These are phyloP conservation scores for Hymenoscyphus linearis DNA, from an alignment of 2,329 filamentous ascomycete species.

Conservation along the genomic window DNA sequence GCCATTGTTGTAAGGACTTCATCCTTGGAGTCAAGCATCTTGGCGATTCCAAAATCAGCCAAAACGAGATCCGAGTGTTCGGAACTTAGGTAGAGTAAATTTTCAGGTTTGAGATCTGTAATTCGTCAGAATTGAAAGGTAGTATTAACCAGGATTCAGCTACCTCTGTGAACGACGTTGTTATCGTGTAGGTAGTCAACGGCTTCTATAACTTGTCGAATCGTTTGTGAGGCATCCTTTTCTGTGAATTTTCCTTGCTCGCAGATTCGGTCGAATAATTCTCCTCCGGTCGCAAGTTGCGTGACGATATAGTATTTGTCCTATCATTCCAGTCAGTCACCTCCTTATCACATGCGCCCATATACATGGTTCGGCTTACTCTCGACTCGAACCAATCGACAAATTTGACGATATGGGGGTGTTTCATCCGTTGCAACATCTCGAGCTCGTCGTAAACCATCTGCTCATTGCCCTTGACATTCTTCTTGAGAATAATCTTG, in stretches of 20 bases:
- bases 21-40: conserved; percentile 87
- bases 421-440: conserved; percentile 84
- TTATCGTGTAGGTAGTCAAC: conserved; percentile 93
- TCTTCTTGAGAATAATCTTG: conserved; percentile 99
- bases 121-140: conserved; percentile 16
- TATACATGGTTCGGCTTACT: conserved; percentile 42
- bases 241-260: conserved; percentile 98
- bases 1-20: conserved; percentile 98
- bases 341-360: not conserved
- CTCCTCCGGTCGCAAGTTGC: conserved; percentile 89
- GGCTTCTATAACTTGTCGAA: conserved; percentile 86
- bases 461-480: conserved; percentile 94
- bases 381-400: conserved; percentile 99
- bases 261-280: conserved; percentile 96
- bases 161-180: conserved; percentile 89
- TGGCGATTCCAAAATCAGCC: conserved; percentile 97
- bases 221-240: conserved; percentile 87
- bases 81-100: conserved; percentile 85
- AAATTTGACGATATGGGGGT: conserved; percentile 95
- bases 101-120: conserved; percentile 93
- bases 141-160: not conserved
- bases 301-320: conserved; percentile 99
- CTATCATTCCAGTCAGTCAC: conserved; percentile 39
- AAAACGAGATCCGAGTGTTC: conserved; percentile 82
- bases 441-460: conserved; percentile 98